Percentiles rank a stretch among this genome's conserved stretches.
phyloP scores from a whole-genome alignment of 2,329 filamentous ascomycete species.

The Cladosporium halotolerans region DNA sequence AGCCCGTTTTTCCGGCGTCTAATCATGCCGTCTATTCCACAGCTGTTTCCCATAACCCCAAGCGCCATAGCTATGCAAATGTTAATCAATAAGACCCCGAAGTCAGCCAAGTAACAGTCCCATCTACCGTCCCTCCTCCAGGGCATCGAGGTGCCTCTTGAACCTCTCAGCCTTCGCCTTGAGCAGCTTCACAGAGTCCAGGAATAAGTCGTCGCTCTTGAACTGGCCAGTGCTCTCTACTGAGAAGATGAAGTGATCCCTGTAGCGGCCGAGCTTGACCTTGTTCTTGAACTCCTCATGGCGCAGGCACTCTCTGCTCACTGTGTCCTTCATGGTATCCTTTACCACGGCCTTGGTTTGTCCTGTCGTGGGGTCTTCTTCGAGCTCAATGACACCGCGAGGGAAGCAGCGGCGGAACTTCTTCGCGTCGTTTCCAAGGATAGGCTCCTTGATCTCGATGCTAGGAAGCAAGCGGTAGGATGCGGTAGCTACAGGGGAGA shows the following conservation, averaged over 20 bases:
- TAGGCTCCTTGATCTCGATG: slow-evolving; percentile 77
- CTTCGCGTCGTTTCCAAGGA: slow-evolving; percentile 75
- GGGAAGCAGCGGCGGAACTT: slow-evolving; percentile 92
- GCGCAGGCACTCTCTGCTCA: slow-evolving; percentile 84
- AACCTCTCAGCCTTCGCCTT: slow-evolving; percentile 76
- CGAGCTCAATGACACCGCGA: slow-evolving; percentile 74
- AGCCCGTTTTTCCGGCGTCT: background rate
- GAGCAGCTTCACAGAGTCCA: slow-evolving; percentile 78
- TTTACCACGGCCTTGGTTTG: slow-evolving; percentile 81
- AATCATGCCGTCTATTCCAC: background rate
- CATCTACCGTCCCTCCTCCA: slow-evolving; percentile 28
- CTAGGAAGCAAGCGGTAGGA: slow-evolving; percentile 85
- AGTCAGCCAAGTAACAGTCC: background rate
- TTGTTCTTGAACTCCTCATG: slow-evolving; percentile 93
- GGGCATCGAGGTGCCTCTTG: slow-evolving; percentile 58
- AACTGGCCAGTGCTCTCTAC: slow-evolving; percentile 94
- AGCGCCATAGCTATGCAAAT: slow-evolving; percentile 10
- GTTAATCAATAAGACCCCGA: background rate
- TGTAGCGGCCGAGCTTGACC: slow-evolving; percentile 81
- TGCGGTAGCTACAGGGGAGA: slow-evolving; percentile 90
- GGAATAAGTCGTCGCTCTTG: slow-evolving; percentile 86
- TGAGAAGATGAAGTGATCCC: slow-evolving; percentile 96
- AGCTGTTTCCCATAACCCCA: background rate
- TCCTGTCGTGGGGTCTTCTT: slow-evolving; percentile 63
- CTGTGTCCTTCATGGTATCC: slow-evolving; percentile 88